Evolutionary conservation across 345 rosid genomes (phyloP).

Genomic region (Anastatica hierochuntica): DNA sequence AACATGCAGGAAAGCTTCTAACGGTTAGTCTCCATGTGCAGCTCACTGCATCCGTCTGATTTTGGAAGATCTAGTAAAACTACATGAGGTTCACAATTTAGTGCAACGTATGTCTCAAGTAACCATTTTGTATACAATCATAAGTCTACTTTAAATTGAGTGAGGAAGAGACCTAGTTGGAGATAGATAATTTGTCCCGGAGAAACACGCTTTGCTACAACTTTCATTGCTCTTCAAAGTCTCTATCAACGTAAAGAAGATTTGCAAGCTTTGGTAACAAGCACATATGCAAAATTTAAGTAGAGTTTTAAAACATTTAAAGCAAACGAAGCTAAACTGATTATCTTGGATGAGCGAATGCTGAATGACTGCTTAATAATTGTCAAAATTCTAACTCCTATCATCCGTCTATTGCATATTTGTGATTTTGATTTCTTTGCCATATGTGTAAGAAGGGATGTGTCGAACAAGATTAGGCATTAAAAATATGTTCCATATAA

Average conservation of each 20-base stretch:
- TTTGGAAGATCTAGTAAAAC: not conserved
- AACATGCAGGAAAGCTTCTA: not conserved
- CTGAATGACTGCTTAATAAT: not conserved
- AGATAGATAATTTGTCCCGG: too few species aligned
- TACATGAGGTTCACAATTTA: not conserved
- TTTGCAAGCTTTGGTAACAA: not conserved
- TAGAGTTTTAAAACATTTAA: not conserved
- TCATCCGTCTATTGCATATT: not conserved
- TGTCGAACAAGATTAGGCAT: not conserved
- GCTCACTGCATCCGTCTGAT: not conserved
- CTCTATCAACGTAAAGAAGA: not conserved
- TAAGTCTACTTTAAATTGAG: not conserved
- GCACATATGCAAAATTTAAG: not conserved
- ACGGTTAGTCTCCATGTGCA: not conserved
- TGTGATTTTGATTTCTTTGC: not conserved
- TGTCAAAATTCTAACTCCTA: not conserved
- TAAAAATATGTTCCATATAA: not conserved
- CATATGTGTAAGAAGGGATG: not conserved
- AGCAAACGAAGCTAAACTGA: not conserved
- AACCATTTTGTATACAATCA: not conserved
- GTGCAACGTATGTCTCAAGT: not conserved
- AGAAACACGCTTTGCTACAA: too few species aligned
- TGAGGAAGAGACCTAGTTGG: not conserved
- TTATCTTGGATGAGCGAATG: not conserved
- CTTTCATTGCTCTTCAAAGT: not conserved